These are phyloP conservation scores for Paecilomyces sp. DNA, from an alignment of 2,329 filamentous ascomycete species.

Conservation along the genomic window DNA sequence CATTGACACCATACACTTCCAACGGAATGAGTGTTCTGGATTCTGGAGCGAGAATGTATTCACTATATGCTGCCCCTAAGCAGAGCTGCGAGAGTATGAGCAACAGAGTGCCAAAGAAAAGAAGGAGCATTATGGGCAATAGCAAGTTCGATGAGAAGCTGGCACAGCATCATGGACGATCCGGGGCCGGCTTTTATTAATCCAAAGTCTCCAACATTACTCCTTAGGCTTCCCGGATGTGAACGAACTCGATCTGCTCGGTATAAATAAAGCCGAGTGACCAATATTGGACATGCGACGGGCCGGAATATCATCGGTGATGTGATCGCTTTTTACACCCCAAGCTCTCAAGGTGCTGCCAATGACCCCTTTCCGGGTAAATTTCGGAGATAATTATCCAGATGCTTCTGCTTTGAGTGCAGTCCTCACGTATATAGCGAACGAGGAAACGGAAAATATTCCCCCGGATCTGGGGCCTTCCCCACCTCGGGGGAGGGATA, in stretches of 20 bases:
- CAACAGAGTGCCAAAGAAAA: background rate
- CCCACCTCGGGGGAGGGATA: background rate
- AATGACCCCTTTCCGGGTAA: background rate
- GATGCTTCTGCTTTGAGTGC: background rate
- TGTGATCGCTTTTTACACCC: background rate
- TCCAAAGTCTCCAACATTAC: background rate
- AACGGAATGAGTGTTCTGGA: background rate
- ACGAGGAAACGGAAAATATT: background rate
- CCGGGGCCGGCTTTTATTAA: background rate
- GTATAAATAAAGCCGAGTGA: background rate
- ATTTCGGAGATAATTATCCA: background rate
- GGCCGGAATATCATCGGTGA: background rate
- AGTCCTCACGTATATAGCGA: background rate
- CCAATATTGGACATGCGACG: too few species aligned
- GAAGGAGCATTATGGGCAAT: background rate
- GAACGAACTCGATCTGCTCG: background rate
- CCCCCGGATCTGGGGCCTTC: background rate
- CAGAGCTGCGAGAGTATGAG: background rate
- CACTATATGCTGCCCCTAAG: background rate
- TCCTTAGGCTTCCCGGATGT: background rate
- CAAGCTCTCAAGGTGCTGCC: background rate
- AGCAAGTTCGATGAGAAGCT: background rate
- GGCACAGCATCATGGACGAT: background rate
- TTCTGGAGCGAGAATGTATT: background rate
- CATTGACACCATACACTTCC: constrained; percentile 10